Percentiles rank a stretch among this genome's conserved stretches.
Conservation (phyloP, 2,329 filamentous ascomycete genomes). For the Tolypocladium tropicale region DNA sequence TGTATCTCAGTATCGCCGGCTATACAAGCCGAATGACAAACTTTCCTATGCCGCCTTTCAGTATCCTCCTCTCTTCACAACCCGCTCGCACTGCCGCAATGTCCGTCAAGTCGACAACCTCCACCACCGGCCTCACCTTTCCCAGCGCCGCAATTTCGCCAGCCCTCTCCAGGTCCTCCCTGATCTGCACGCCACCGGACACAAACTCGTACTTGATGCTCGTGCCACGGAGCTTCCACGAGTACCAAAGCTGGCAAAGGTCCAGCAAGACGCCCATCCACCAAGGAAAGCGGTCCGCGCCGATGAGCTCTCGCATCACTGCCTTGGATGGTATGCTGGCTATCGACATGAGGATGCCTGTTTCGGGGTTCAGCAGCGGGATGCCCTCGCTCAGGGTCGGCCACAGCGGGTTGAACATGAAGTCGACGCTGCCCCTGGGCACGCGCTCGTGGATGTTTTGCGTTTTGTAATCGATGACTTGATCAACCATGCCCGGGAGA, state of each 20-base stretch:
- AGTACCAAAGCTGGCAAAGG: slow-evolving; percentile 28
- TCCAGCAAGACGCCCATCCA: slow-evolving; percentile 26
- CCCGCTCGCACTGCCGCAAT: slow-evolving; percentile 29
- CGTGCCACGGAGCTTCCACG: slow-evolving; percentile 32
- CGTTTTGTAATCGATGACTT: slow-evolving; percentile 41
- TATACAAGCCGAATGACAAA: slow-evolving; percentile 13
- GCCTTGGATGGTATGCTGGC: slow-evolving; percentile 23
- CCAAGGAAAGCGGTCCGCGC: slow-evolving; percentile 17
- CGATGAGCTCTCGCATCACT: slow-evolving; percentile 19
- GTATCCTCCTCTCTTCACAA: slow-evolving; percentile 23
- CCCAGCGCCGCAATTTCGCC: slow-evolving; percentile 29
- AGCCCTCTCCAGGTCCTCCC: slow-evolving; percentile 31
- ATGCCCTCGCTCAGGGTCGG: slow-evolving; percentile 25
- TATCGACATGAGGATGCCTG: slow-evolving; percentile 31
- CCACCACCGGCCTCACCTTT: slow-evolving; percentile 31
- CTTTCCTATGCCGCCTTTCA: slow-evolving; percentile 17
- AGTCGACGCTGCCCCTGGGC: slow-evolving; percentile 33
- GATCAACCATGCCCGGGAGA: slow-evolving; percentile 34
- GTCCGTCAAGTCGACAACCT: slow-evolving; percentile 29
- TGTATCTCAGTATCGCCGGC: neutral
- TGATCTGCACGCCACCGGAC: slow-evolving; percentile 29
- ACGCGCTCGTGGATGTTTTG: slow-evolving; percentile 26
- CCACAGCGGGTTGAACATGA: slow-evolving; percentile 38
- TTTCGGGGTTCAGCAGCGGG: slow-evolving; percentile 23
- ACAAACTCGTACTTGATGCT: slow-evolving; percentile 32